Conservation (phyloP, 768 basidiomycete species). For the Lyophyllum atratum region DNA sequence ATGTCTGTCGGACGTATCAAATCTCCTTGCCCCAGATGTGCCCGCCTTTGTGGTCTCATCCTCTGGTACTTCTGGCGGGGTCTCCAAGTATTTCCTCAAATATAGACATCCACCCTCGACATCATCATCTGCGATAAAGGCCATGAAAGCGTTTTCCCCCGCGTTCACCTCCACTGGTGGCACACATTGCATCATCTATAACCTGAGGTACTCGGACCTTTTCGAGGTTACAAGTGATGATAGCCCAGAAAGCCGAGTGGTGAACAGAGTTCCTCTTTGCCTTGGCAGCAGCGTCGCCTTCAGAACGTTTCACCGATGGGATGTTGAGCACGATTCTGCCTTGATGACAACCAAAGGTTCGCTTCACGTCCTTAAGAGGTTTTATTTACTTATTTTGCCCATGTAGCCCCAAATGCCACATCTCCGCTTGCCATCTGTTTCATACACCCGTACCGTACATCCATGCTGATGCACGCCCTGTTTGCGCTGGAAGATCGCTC, state of each 20-base stretch:
- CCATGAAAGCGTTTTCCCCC: background rate
- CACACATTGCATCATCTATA: slow-evolving; percentile 4
- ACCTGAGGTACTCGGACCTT: slow-evolving; percentile 3
- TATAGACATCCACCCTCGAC: slow-evolving; percentile 10
- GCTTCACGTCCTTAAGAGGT: background rate
- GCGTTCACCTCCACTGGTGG: background rate
- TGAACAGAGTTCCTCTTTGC: slow-evolving; percentile 5
- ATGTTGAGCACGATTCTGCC: background rate
- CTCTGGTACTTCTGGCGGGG: slow-evolving; percentile 18
- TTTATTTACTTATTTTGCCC: background rate
- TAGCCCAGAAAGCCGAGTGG: background rate
- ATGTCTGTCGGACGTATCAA: slow-evolving; percentile 1
- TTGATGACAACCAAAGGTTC: slow-evolving; percentile 4
- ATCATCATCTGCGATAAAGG: background rate
- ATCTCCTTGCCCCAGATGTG: slow-evolving; percentile 18
- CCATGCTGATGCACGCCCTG: slow-evolving; percentile 8
- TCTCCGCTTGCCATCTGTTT: slow-evolving; percentile 8
- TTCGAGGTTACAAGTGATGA: slow-evolving; percentile 1
- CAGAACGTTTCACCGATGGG: slow-evolving; percentile 2
- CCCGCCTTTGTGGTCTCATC: slow-evolving; percentile 16
- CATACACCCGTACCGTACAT: slow-evolving; percentile 6
- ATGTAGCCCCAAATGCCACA: slow-evolving; percentile 2
- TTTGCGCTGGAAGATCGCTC: slow-evolving; percentile 7
- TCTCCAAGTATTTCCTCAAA: slow-evolving; percentile 16
- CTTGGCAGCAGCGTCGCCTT: slow-evolving; percentile 5